Conservation (phyloP, 75 land plant genomes). For the Picea sitchensis region DNA sequence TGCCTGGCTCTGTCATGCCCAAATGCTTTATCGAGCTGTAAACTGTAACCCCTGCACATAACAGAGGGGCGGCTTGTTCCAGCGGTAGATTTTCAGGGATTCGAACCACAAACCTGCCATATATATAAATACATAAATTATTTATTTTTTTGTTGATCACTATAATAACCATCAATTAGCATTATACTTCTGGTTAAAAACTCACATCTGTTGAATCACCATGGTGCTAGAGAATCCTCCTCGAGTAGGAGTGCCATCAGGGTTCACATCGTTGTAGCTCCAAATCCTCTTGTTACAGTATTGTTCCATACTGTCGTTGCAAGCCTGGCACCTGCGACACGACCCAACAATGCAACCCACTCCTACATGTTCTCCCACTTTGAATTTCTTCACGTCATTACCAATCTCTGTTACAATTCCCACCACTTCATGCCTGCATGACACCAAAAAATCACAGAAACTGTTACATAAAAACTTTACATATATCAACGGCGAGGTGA, state of each 20-base stretch:
- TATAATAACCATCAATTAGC: too few relatives aligned
- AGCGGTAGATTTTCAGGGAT: conserved; percentile 66
- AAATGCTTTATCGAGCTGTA: conserved; percentile 87
- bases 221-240: conserved; percentile 81
- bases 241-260: conserved; percentile 72
- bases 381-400: conserved; percentile 43
- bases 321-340: conserved; percentile 58
- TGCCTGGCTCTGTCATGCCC: conserved; percentile 53
- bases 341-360: conserved; percentile 56
- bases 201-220: conserved; percentile 77
- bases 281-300: conserved; percentile 77
- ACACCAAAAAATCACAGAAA: neutral
- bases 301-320: conserved; percentile 64
- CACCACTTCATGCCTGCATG: conserved; percentile 73
- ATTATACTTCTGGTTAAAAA: too few relatives aligned
- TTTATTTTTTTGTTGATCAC: too few relatives aligned
- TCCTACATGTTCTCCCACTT: conserved; percentile 68
- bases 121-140: neutral
- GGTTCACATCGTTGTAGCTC: conserved; percentile 72
- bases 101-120: conserved; percentile 65
- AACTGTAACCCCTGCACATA: conserved; percentile 91
- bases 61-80: conserved; percentile 88
- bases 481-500: too few relatives aligned
- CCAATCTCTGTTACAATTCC: conserved; percentile 86
- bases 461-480: too few relatives aligned